These are phyloP conservation scores for Amanita fuliginea DNA, from an alignment of 768 basidiomycete species.

Conservation along the genomic window DNA sequence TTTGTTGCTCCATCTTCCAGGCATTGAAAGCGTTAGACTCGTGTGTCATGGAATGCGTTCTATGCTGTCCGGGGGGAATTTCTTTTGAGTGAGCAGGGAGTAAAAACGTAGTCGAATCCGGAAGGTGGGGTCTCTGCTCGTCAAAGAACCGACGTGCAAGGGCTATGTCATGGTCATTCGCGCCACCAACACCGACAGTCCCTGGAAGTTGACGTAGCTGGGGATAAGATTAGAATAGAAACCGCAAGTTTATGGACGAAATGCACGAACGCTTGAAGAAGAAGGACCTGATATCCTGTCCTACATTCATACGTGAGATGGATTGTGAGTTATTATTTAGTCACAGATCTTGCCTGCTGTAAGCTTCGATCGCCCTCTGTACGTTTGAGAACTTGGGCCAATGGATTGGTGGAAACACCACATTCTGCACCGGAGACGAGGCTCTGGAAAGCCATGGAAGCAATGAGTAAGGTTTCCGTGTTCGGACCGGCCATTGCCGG, in stretches of 20 bases:
- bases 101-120: conserved; percentile 10
- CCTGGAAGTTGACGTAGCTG: conserved; percentile 73
- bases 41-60: conserved; percentile 11
- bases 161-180: conserved; percentile 56
- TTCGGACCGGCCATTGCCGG: conserved; percentile 20
- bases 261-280: conserved; percentile 44
- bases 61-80: not conserved
- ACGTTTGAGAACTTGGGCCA: conserved; percentile 84
- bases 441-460: conserved; percentile 60
- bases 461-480: conserved; percentile 7
- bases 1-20: conserved; percentile 45
- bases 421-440: conserved; percentile 88
- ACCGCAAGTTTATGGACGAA: not conserved
- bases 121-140: conserved; percentile 5
- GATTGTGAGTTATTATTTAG: conserved; percentile 2
- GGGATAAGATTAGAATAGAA: not conserved
- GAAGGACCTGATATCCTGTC: conserved; percentile 69
- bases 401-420: conserved; percentile 71
- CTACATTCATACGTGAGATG: conserved; percentile 24
- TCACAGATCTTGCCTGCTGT: conserved; percentile 53
- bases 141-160: conserved; percentile 79
- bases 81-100: conserved; percentile 12
- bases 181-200: conserved; percentile 31
- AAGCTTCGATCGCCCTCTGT: conserved; percentile 82
- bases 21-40: conserved; percentile 32